Evolutionary conservation across 495 filamentous ascomycete species (phyloP).

Genomic region (Penicillium roqueforti): DNA sequence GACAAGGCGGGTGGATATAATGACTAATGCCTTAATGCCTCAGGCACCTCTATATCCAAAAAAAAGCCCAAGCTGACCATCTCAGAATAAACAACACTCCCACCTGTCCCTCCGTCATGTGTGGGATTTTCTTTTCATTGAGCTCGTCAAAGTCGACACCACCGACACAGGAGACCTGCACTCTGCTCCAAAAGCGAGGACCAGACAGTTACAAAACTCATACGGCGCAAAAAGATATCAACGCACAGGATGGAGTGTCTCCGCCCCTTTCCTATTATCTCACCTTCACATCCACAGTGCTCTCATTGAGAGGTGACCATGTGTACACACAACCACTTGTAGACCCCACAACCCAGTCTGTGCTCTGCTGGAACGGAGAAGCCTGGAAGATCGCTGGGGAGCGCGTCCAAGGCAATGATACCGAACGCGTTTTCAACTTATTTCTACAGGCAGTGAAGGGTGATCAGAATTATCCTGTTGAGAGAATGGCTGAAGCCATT

Average conservation of each 20-base stretch:
- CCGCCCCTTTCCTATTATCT: constrained; percentile 39
- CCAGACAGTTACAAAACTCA: constrained; percentile 51
- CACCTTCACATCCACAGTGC: constrained; percentile 75
- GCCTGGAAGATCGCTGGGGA: constrained; percentile 72
- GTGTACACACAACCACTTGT: constrained; percentile 70
- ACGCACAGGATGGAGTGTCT: constrained; percentile 16
- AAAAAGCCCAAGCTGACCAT: constrained; percentile 5
- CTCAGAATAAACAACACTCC: constrained; percentile 3
- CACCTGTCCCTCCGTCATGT: constrained; percentile 44
- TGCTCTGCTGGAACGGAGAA: constrained; percentile 98
- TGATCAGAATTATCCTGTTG: constrained; percentile 18
- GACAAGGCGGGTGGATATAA: not conserved
- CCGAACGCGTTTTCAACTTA: constrained; percentile 61
- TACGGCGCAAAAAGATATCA: constrained; percentile 21
- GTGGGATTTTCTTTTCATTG: constrained; percentile 61
- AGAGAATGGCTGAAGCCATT: constrained; percentile 50
- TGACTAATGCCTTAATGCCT: constrained; percentile 20
- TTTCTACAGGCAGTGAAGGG: constrained; percentile 48
- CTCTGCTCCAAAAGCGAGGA: constrained; percentile 49
- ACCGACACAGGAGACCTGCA: constrained; percentile 39
- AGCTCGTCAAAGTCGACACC: constrained; percentile 27
- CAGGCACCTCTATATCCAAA: constrained; percentile 12
- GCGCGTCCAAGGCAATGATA: constrained; percentile 67
- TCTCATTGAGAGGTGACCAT: constrained; percentile 73
- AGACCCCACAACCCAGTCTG: constrained; percentile 55